Base-by-base conservation (phyloP, 352 stramenopile genomes). In the Phytophthora capsici region DNA sequence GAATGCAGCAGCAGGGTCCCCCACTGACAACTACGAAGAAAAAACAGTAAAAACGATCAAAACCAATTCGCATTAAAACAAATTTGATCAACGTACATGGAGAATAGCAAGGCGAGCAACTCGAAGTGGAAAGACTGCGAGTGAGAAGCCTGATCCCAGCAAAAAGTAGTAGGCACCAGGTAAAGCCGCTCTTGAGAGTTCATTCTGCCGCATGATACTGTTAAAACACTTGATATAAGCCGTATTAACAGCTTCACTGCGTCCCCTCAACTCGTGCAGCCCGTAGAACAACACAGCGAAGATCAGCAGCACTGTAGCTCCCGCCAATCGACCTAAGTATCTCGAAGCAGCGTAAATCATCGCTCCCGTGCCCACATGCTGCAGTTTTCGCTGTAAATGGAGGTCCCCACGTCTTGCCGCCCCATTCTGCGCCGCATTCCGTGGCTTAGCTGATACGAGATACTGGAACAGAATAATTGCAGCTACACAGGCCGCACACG, bases 81-180 rank as follows among this genome's bases (percentile, higher is more conserved):
- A 38, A 17, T 19, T 13, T 2, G 19, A 26, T 5, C 19, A 51
- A 71, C 76, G 23, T 69, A 90, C 81, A 48, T 85, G 75, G 20
- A 90, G 72, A 48, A 90, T 77, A 10, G 78, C 69, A 26, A 90
- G 81, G 14, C 75, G 70, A 17, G 78, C 81, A 16, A 88, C 51
- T 26, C 57, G 56, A 28, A 54, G 48, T 5, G 77, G 71, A 49
- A 78, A 86, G 9, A 86, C 7, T 16, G 50, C 57, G 2, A 86
- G 58, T 13, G 74, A 77, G 10, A 75, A 61, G 23, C 66, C 75
- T 4, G 67, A 78, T 22, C 81, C 81, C 16, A 88, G 55, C 12
- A 90, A 53, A 65, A 90, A 90, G 63, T 86, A 90, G 55, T 78
- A 88, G 12, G 78, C 78, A 10, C 78, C 78, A 0, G 81, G 81